Evolutionary conservation across 139 green algal genomes (phyloP).

Genomic region (Asterochloris erici): DNA sequence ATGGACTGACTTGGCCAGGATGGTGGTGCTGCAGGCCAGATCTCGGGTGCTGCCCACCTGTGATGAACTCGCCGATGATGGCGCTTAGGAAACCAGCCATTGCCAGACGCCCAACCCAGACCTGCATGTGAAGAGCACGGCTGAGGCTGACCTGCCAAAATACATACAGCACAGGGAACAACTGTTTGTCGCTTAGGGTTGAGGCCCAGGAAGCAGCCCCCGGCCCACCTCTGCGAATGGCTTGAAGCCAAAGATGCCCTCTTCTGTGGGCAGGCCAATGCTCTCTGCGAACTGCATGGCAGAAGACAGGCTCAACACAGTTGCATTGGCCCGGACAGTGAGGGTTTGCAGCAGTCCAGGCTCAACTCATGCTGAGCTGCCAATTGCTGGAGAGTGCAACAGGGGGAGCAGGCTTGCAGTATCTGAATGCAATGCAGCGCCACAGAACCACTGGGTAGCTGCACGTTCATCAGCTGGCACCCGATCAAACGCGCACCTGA

Average conservation of each 20-base stretch:
- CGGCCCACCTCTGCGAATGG: conserved; percentile 55
- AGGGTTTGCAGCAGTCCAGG: too few relatives aligned
- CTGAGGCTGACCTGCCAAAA: neutral
- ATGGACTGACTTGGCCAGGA: too few relatives aligned
- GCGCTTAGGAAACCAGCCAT: conserved; percentile 62
- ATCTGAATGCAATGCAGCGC: too few relatives aligned
- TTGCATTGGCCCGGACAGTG: neutral
- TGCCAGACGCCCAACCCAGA: conserved; percentile 57
- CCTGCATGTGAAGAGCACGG: conserved; percentile 4
- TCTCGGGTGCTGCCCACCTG: conserved; percentile 4
- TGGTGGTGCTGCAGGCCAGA: too few relatives aligned
- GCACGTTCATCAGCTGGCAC: too few relatives aligned
- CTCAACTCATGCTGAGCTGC: too few relatives aligned
- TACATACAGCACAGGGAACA: neutral
- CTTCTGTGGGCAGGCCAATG: conserved; percentile 55
- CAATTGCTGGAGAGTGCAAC: too few relatives aligned
- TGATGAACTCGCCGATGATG: conserved; percentile 53
- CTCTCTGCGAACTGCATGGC: conserved; percentile 31
- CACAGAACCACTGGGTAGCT: too few relatives aligned
- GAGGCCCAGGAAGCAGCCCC: neutral
- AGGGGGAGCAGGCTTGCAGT: too few relatives aligned
- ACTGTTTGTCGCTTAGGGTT: neutral
- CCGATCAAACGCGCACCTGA: too few relatives aligned
- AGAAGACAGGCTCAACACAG: neutral
- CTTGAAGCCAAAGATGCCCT: conserved; percentile 71